These are phyloP conservation scores for Debaryomyces sp. DNA, from an alignment of 1,139 yeast genomes.

Conservation along the genomic window DNA sequence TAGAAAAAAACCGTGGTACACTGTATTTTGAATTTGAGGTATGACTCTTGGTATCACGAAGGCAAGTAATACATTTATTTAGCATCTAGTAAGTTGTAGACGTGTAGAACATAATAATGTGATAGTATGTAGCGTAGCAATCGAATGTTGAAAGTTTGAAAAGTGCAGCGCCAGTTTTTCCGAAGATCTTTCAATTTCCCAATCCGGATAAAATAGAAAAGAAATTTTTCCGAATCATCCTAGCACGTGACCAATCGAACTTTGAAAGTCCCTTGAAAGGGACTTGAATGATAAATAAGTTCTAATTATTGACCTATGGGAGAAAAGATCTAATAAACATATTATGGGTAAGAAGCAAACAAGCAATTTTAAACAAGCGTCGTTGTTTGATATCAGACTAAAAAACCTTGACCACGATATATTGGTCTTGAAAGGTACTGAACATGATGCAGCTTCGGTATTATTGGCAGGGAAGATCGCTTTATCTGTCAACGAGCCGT, in stretches of 20 bases:
- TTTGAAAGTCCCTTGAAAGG: background rate
- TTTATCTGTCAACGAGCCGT: conserved; percentile 74
- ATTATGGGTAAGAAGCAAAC: conserved; percentile 21
- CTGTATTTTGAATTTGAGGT: background rate
- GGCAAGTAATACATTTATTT: background rate
- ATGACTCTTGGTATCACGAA: background rate
- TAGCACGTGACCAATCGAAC: background rate
- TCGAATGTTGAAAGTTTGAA: background rate
- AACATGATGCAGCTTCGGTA: conserved; percentile 78
- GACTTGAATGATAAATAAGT: background rate
- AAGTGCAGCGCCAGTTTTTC: background rate
- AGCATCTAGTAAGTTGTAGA: background rate
- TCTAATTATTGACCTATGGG: background rate
- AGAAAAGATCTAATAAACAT: background rate
- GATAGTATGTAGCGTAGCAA: background rate
- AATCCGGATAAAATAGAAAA: background rate
- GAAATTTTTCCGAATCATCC: conserved; percentile 1
- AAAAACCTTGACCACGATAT: conserved; percentile 78
- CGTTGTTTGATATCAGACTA: conserved; percentile 64
- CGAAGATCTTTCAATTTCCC: conserved; percentile 1
- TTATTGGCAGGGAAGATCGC: conserved; percentile 77
- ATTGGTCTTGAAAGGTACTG: conserved; percentile 74
- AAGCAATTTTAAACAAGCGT: conserved; percentile 28
- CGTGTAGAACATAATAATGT: background rate
- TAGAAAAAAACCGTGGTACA: background rate